Evolutionary conservation across 1,139 yeast genomes (phyloP), one percentile per base, ranked within the genome.

Genomic region (Suhomyces coccinellae): DNA sequence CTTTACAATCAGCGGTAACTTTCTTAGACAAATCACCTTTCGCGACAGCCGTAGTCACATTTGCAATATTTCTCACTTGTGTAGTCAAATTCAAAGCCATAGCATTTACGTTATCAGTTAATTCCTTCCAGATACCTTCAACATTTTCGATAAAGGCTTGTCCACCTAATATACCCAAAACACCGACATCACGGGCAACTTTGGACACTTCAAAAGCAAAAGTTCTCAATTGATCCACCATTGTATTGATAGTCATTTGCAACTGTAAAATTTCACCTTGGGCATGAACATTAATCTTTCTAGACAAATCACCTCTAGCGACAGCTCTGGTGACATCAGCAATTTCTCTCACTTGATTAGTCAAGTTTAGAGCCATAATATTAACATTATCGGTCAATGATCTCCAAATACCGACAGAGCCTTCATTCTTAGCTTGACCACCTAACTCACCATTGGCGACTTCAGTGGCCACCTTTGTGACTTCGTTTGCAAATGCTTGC

Each of bases 31-130:
- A 69, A 58, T 88, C 95, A 51, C 96, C 96, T 53, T 85, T 80
- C n/a, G 96, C 96, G 26, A 88, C 96, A 4, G 96, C 96, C 16
- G 96, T 86, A 6, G 96, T 88, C 47, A 88, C 96, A 59, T 87
- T 87, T 30, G 95, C 96, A 55, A 88, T 88, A 65, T 87, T 86
- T 71, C 96, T 77, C 52, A 87, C 96, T 65, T 87, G 96, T 33
- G 89, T 87, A 0, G 96, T 87, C 59, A 87, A 75, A 64, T 87
- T 87, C 43, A 85, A 75, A 24, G 96, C 96, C 96, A 87, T 87
- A 38, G 96, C 95, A 60, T 87, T 87, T 48, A 87, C 95, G 59
- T 87, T 87, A 65, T 87, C 96, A 5, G 95, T 87, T 44, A 87
- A 74, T 65, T 87, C 96, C 59, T 85, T 82, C 96, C 96, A 87